Evolutionary conservation across 345 rosid genomes (phyloP), one percentile per base, ranked within the genome.

Genomic region (Hibiscus tridactylites): DNA sequence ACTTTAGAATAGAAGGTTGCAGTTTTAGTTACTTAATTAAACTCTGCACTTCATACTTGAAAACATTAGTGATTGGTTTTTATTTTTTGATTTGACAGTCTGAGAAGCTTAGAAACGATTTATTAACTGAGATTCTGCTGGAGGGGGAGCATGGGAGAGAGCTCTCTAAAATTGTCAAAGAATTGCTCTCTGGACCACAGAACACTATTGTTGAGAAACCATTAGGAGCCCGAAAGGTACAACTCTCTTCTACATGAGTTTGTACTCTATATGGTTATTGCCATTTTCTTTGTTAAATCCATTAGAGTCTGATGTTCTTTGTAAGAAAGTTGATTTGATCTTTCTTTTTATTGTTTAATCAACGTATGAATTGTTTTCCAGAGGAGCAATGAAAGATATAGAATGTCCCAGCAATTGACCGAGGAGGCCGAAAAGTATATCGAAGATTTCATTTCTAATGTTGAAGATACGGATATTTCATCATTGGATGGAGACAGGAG

Each of bases 381-480:
- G 97, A 85, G 83, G 83, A 92, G 92, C 78, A 87, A 80, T 73
- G 97, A 90, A 81, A 86, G 86, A 78, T 85, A 75, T 53, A 88
- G 90, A 79, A 84, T 83, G 92, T 87, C 97, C 60, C 81, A 69
- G 83, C 71, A 86, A 61, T 86, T 95, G 79, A 87, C 91, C 15
- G 96, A 90, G 57, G 97, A 92, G 75, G 99, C 97, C 15, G 97
- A 90, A 77, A 89, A 86, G 79, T 92, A 83, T 78, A 82, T 95
- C 4, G 93, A 90, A 76, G 97, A 92, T 68, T 92, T 95, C 85
- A 85, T 95, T 75, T 90, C 86, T 2, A 95, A 85, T 78, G 84
- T 95, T 63, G 97, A 95, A 79, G 97, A 95, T 78, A 90, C 97
- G 0, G 99, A 95, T 79, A 88, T 95, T 57, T 95, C 97, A 58